Evolutionary conservation across 2,329 filamentous ascomycete species (phyloP), one percentile per base, ranked within the genome.

Genomic region (Neofusicoccum sp.): DNA sequence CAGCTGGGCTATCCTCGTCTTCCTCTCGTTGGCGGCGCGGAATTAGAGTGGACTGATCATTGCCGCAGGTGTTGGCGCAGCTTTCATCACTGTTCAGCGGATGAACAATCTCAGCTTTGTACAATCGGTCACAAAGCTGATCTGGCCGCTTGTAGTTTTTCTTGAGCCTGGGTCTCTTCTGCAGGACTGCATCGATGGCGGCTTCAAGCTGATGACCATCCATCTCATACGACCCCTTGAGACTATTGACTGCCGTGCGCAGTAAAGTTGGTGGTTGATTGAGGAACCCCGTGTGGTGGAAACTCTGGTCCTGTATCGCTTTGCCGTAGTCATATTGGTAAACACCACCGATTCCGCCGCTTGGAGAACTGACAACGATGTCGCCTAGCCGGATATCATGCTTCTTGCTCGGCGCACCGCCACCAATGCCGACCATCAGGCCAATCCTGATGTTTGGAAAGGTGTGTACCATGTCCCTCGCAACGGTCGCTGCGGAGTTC

Each of bases 301-400:
- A 70, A 1, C 28, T 38, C 5, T 63, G 61, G 36, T 51, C 61
- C 61, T 69, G 64, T 26, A 66, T 62, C 1, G 64, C 63, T 56
- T 70, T 71, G 8, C 70, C 71, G 58, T 65, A 70, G 30, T 70
- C 66, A 56, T 73, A 75, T 24, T 75, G 72, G 6, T 73, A 43
- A 2, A 75, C 67, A 1, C 69, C 68, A 2, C 65, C 63, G 0
- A 65, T 51, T 0, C 58, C 61, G 40, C 63, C 47, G 4, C 63
- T 45, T 9, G 67, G 63, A 16, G 56, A 11, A 36, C 69, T 68
- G 6, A 77, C 70, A 0, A 73, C 71, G 16, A 75, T 53, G 40
- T 75, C 71, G 0, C 73, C 71, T 2, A 75, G 66, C 2, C 75
- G 70, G 0, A 79, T 70, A n/a, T 78, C 74, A 28, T 73, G 63